Evolutionary conservation across 345 rosid species (phyloP).

Genomic region (sweet orange (Citrus sinensis)): DVS_A1.0 CM039165.1:30397001-30397500

Average conservation of each 20-base stretch:
- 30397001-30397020: constrained; percentile 47
- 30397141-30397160: constrained; percentile 77
- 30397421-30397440: constrained; percentile 59
- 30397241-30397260: too few relatives aligned
- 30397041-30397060: constrained; percentile 75
- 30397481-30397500: constrained; percentile 68
- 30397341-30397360: constrained; percentile 61
- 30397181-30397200: constrained; percentile 60
- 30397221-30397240: constrained; percentile 29
- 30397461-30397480: constrained; percentile 53
- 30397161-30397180: constrained; percentile 65
- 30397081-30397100: constrained; percentile 71
- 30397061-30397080: constrained; percentile 63
- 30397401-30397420: constrained; percentile 57
- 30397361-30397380: constrained; percentile 79
- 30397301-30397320: constrained; percentile 67
- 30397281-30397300: constrained; percentile 30
- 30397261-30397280: background rate
- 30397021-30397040: constrained; percentile 77
- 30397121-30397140: constrained; percentile 65
- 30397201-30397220: constrained; percentile 64
- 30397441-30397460: constrained; percentile 56
- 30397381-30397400: constrained; percentile 88
- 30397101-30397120: constrained; percentile 57
- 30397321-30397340: constrained; percentile 53